Percentiles rank a stretch among this genome's conserved stretches.
Conservation (phyloP, 108 stramenopile species). For the Skeletonema costatum region DNA sequence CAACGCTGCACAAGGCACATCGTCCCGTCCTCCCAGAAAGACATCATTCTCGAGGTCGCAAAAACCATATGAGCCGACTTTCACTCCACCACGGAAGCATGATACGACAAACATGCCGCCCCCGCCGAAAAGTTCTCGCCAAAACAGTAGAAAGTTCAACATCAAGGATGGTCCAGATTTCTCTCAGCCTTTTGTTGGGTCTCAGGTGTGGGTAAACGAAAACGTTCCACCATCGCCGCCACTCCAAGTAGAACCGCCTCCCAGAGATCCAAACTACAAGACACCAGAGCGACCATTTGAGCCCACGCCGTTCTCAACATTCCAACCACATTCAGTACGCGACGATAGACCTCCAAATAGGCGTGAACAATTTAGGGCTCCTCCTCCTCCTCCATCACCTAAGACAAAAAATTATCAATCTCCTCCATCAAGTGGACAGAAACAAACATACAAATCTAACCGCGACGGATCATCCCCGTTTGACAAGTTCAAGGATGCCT, state of each 20-base stretch:
- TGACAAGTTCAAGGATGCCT: conserved; percentile 36
- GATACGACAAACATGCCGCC: conserved; percentile 25
- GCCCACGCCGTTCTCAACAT: conserved; percentile 33
- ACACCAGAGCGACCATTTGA: conserved; percentile 31
- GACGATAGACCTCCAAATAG: conserved; percentile 18
- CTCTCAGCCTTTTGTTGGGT: conserved; percentile 39
- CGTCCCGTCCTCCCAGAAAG: not conserved
- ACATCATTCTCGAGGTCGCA: conserved; percentile 17
- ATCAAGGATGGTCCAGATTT: conserved; percentile 32
- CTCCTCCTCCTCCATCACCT: not conserved
- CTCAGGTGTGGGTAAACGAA: conserved; percentile 24
- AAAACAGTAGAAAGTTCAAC: conserved; percentile 32
- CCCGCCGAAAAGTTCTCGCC: conserved; percentile 12
- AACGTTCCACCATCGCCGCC: conserved; percentile 33
- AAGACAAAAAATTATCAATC: not conserved
- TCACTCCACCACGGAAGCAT: conserved; percentile 18
- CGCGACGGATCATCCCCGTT: conserved; percentile 27
- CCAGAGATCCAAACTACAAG: conserved; percentile 26
- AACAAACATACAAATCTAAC: conserved; percentile 8
- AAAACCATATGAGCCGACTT: conserved; percentile 20
- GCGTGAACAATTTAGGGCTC: conserved; percentile 3
- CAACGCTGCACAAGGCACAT: conserved; percentile 10
- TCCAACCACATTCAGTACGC: conserved; percentile 17
- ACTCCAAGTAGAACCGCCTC: conserved; percentile 41
- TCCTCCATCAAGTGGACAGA: conserved; percentile 7